Percentiles rank a stretch among this genome's conserved stretches.
phyloP scores from a whole-genome alignment of 805 yeast genomes.

The Yarrowia sp. region DNA sequence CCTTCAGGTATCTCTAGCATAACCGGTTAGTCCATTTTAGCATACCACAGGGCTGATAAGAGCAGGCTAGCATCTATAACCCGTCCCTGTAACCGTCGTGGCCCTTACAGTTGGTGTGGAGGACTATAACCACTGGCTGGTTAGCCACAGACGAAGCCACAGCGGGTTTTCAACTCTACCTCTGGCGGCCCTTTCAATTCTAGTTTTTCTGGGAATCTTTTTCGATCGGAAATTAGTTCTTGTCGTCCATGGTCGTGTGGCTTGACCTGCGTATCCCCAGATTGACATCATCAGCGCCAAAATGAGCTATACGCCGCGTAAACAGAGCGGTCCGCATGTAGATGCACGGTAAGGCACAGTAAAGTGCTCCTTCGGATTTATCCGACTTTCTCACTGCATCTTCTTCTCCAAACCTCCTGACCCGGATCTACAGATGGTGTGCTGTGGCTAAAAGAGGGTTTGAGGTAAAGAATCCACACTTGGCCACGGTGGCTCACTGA shows the following conservation, averaged over 20 bases:
- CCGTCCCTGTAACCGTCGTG: too few relatives aligned
- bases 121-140: background rate
- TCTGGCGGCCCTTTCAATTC: background rate
- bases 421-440: slow-evolving; percentile 35
- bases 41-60: background rate
- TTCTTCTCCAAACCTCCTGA: slow-evolving; percentile 19
- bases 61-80: background rate
- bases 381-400: background rate
- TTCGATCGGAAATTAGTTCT: background rate
- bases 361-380: background rate
- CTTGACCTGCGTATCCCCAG: slow-evolving; percentile 1
- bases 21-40: background rate
- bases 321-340: background rate
- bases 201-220: background rate
- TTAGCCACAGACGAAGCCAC: slow-evolving; percentile 16
- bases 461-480: slow-evolving; percentile 32
- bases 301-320: background rate
- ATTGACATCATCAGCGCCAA: background rate
- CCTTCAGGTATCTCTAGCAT: too few relatives aligned
- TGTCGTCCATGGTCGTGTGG: background rate
- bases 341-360: slow-evolving; percentile 5
- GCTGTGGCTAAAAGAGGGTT: slow-evolving; percentile 39
- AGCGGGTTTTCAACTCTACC: background rate
- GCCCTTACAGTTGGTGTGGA: background rate
- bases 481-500: slow-evolving; percentile 20